Base-by-base conservation (phyloP, 2,329 filamentous ascomycete species). In the Apiospora hydei region DNA sequence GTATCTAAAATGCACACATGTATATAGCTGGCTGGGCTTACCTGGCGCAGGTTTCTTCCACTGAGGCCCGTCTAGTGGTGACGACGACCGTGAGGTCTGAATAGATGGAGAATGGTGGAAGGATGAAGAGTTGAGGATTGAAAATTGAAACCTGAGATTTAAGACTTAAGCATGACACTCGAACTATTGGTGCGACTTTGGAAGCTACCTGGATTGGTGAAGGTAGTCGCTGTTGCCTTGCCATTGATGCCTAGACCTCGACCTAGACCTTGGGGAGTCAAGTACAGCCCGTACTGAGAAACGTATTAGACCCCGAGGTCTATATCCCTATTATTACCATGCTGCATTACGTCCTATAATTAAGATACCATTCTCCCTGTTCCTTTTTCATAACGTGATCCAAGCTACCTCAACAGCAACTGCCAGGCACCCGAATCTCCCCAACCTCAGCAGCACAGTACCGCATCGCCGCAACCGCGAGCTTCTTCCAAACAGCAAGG, bases 401-500 rank as follows among this genome's bases (percentile, higher is more conserved):
- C 41, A 4, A 26, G 8, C 8, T n/a, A 64, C 38, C 34, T 64
- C 57, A 64, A 41, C 57, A 64, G 11, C 57, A 64, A 14, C 57
- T 21, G 41, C 34, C 21, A n/a, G 57, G 57, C 18, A 64, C 34
- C 57, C 57, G 34, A 68, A 70, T 70, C 6, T 70, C 69, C 4
- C 43, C 71, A 11, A 68, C 24, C 30, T 51, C 57, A 46, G 71
- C n/a, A 44, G 44, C 34, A 26, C 74, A 75, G 53, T 75, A 76
- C n/a, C 68, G 71, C 34, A 61, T 70, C 6, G 74, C 73, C 7
- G 74, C 73, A n/a, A 67, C 67, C 26, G 74, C 72, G 26, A 74
- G 24, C 3, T 70, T 30, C 68, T 76, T 75, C 75, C 75, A 76
- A 18, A 73, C 30, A 11, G 64, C 66, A 21, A 76, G 71, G n/a